phyloP scores from a whole-genome alignment of 352 stramenopile genomes.

The Pythium chondricola region DNA sequence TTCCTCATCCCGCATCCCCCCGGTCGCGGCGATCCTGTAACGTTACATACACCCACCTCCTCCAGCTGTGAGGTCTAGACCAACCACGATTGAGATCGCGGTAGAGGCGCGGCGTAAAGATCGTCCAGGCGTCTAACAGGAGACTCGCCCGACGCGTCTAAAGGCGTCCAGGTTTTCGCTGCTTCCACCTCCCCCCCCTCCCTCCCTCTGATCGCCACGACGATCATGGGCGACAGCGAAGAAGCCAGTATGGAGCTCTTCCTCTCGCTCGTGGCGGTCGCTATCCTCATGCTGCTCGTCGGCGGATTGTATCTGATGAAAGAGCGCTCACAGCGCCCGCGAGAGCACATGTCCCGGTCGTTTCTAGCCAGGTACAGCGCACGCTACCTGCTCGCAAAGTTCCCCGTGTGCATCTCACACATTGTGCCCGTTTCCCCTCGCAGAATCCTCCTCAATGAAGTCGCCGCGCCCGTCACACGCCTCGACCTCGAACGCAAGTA shows the following conservation, averaged over 20 bases:
- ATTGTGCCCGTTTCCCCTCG: neutral
- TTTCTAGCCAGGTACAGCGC: conserved; percentile 20
- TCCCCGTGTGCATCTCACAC: no score
- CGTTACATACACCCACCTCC: no score
- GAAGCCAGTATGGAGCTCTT: conserved; percentile 54
- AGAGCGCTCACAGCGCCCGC: conserved; percentile 17
- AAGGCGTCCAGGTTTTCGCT: no score
- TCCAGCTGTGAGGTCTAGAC: no score
- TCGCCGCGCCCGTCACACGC: conserved; percentile 48
- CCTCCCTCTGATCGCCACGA: no score
- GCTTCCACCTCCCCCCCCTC: no score
- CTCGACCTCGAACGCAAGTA: conserved; percentile 72
- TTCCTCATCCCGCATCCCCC: no score
- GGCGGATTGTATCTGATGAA: conserved; percentile 63
- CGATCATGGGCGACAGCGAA: conserved; percentile 16
- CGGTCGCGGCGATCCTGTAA: no score
- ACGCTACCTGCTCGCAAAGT: neutral
- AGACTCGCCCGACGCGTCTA: no score
- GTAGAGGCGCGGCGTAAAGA: no score
- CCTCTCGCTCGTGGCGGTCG: conserved; percentile 57
- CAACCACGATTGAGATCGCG: no score
- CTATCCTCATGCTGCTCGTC: conserved; percentile 60
- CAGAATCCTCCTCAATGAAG: conserved; percentile 27
- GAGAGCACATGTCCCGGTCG: conserved; percentile 21
- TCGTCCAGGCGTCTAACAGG: no score